Evolutionary conservation across 768 basidiomycete genomes (phyloP).

Genomic region (Lactarius indigo): DNA sequence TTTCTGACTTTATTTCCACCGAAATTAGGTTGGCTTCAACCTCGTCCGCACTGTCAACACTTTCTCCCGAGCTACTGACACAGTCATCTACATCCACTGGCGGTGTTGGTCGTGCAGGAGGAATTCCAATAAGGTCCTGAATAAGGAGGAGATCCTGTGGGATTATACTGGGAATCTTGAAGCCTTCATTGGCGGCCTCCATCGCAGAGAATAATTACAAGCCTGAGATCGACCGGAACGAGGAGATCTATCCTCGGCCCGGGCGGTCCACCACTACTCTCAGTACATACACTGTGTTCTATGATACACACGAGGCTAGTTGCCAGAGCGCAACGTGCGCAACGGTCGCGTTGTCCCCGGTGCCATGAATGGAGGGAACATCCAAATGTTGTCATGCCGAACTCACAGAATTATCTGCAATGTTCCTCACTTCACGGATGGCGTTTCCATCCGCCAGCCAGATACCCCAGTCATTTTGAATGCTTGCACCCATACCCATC

Average conservation of each 20-base stretch:
- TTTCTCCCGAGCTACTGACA: conserved; percentile 50
- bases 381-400: not conserved
- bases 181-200: conserved; percentile 29
- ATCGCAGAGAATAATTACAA: not conserved
- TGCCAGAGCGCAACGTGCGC: no score
- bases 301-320: no score
- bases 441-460: conserved; percentile 60
- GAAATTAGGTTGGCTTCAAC: conserved; percentile 59
- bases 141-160: conserved; percentile 78
- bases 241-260: not conserved
- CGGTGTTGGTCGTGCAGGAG: not conserved
- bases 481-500: conserved; percentile 66
- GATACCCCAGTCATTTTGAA: conserved; percentile 57
- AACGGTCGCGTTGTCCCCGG: no score
- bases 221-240: not conserved
- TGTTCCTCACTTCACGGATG: conserved; percentile 49
- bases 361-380: not conserved
- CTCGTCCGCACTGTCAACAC: conserved; percentile 63
- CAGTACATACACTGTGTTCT: no score
- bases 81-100: conserved; percentile 38
- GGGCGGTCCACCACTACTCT: not conserved
- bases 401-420: conserved; percentile 37
- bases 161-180: conserved; percentile 58
- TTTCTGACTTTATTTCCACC: conserved; percentile 13
- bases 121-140: conserved; percentile 53